Percentiles rank a stretch among this genome's conserved stretches.
Conservation (phyloP, 2,329 filamentous ascomycete genomes). For the Sporothrix globosa region DNA sequence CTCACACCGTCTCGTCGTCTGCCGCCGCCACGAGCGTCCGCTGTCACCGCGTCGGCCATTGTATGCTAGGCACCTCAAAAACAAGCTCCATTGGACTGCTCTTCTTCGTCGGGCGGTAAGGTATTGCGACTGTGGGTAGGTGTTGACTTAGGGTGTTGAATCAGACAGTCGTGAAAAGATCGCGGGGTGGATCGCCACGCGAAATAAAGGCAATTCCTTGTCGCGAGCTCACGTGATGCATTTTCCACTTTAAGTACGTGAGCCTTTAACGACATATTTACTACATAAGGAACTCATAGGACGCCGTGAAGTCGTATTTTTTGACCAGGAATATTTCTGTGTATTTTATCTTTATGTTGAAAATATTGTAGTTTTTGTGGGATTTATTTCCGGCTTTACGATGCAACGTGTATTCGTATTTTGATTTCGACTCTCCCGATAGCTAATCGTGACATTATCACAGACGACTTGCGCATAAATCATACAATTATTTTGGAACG, state of each 20-base stretch:
- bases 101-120: neutral
- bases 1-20: neutral
- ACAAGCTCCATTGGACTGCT: neutral
- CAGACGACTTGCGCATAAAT: no score
- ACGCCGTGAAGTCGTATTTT: neutral
- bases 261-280: neutral
- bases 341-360: neutral
- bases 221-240: constrained; percentile 27
- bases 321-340: neutral
- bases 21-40: neutral
- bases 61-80: neutral
- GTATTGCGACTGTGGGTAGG: neutral
- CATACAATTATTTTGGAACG: no score
- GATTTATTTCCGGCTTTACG: neutral
- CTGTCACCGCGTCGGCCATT: constrained; percentile 28
- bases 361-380: no score
- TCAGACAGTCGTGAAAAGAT: neutral
- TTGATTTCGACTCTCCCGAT: no score
- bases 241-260: neutral
- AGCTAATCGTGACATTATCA: no score
- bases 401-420: no score
- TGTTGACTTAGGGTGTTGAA: neutral
- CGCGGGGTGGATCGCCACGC: constrained; percentile 21
- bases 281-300: neutral
- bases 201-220: neutral